These are phyloP conservation scores for Debaryomyces castellii DNA, from an alignment of 805 yeast species.

Conservation along the genomic window DNA sequence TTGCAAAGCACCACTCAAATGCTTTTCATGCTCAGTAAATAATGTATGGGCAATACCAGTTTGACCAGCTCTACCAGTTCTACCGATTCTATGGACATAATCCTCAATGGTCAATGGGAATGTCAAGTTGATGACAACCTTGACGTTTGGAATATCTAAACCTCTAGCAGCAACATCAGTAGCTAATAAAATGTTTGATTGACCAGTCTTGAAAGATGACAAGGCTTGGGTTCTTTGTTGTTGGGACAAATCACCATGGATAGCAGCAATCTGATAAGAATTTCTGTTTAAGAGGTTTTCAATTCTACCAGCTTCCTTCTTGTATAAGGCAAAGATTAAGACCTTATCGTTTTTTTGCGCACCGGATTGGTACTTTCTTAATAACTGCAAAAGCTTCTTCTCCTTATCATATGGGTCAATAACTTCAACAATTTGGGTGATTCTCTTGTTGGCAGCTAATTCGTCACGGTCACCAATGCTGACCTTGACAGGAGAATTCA, in stretches of 20 bases:
- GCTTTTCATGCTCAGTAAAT: conserved; percentile 96
- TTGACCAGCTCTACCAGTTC: conserved; percentile 98
- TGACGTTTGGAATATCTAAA: conserved; percentile 95
- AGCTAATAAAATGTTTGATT: conserved; percentile 75
- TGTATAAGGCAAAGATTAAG: conserved; percentile 89
- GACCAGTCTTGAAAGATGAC: conserved; percentile 80
- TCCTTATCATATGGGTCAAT: conserved; percentile 77
- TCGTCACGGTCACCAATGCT: conserved; percentile 95
- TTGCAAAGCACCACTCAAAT: conserved; percentile 89
- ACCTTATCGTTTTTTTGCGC: conserved; percentile 71
- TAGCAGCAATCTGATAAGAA: conserved; percentile 84
- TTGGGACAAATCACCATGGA: conserved; percentile 95
- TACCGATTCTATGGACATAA: conserved; percentile 95
- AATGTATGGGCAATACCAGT: conserved; percentile 93
- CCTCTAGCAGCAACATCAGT: conserved; percentile 99
- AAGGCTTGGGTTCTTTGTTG: conserved; percentile 88
- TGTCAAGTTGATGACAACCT: conserved; percentile 89
- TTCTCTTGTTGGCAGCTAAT: conserved; percentile 89
- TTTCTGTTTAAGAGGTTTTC: conserved; percentile 71
- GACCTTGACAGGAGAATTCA: conserved; percentile 84
- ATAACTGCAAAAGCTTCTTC: conserved; percentile 64
- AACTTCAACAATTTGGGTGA: conserved; percentile 91
- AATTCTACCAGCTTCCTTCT: conserved; percentile 92
- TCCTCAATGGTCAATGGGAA: conserved; percentile 97
- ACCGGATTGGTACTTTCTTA: conserved; percentile 73